Evolutionary conservation across 2,329 filamentous ascomycete genomes (phyloP), one percentile per base, ranked within the genome.

Genomic region (Aureobasidium sp.): DNA sequence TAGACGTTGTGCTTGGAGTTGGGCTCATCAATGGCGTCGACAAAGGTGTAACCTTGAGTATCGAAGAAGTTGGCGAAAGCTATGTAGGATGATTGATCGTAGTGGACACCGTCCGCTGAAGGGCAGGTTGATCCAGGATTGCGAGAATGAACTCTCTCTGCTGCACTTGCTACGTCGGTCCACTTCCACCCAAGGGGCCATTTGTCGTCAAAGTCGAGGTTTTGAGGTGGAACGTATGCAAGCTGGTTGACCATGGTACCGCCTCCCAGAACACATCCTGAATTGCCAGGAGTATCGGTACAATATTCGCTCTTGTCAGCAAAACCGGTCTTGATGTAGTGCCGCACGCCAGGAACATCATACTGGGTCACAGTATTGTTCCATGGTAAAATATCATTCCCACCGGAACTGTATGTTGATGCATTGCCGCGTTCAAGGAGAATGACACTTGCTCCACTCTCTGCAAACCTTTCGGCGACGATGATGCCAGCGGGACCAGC

Each of bases 181-280:
- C 70, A 74, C 60, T 77, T 77, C 77, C 77, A 80, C 16, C 73
- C 74, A 0, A 62, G 56, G 0, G 75, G 75, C 48, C 74, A 73
- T 50, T 75, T 78, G 5, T 69, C 62, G 58, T 79, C 74, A 68
- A 73, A 79, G 57, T 79, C 77, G 1, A 71, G 73, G 1, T 72
- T 71, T 0, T 76, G 76, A 4, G 77, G 76, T 54, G 78, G 71
- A 56, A 78, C 78, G 62, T 71, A 79, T 0, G 79, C 61, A 6
- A 76, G 76, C 4, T 76, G 76, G 53, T 79, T 79, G 63, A 79
- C 76, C 6, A 76, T 75, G 42, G 72, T 76, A 54, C 70, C 73
- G 8, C 77, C 77, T 4, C 77, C 76, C 12, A 79, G 66, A 0
- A 74, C 73, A 60, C 78, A 80, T 25, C 71, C 78, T 21, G 47